phyloP scores from a whole-genome alignment of 225 moss, liverwort and hornwort genomes.

The Polytrichum commune region DNA sequence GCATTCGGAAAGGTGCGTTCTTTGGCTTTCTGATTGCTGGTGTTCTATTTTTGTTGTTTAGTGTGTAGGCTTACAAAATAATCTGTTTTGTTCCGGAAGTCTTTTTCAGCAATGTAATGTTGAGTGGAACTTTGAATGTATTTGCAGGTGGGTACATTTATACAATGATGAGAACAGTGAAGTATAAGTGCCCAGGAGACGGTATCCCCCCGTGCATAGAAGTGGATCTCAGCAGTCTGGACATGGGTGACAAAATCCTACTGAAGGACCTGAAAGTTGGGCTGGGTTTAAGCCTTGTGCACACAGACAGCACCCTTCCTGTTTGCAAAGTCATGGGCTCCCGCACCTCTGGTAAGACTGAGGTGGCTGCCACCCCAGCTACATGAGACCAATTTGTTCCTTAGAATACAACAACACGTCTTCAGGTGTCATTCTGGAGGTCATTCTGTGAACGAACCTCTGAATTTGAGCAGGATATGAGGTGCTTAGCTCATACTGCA shows the following conservation, averaged over 20 bases:
- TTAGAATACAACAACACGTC: too few relatives aligned
- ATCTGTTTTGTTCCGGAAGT: background rate
- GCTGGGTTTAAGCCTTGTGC: conserved; percentile 42
- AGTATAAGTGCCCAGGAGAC: conserved; percentile 69
- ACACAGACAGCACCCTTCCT: conserved; percentile 67
- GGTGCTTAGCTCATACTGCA: too few relatives aligned
- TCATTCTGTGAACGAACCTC: too few relatives aligned
- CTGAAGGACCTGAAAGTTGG: conserved; percentile 57
- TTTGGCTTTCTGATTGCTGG: too few relatives aligned
- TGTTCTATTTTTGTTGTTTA: too few relatives aligned
- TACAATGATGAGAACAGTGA: conserved; percentile 73
- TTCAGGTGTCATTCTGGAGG: too few relatives aligned
- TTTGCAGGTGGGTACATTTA: conserved; percentile 76
- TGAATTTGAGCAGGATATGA: too few relatives aligned
- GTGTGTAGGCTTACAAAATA: too few relatives aligned
- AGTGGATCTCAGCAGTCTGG: conserved; percentile 80
- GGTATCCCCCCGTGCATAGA: conserved; percentile 77
- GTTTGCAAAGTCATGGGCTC: conserved; percentile 96
- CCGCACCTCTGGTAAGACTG: conserved; percentile 40
- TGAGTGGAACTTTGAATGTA: background rate
- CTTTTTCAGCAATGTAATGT: background rate
- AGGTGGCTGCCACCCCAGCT: conserved; percentile 9
- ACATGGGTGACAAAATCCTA: conserved; percentile 74
- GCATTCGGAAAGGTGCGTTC: conserved; percentile 56
- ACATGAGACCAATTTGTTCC: background rate